These are phyloP conservation scores for Piedraia hortae DNA, from an alignment of 2,329 filamentous ascomycete genomes.

Conservation along the genomic window DNA sequence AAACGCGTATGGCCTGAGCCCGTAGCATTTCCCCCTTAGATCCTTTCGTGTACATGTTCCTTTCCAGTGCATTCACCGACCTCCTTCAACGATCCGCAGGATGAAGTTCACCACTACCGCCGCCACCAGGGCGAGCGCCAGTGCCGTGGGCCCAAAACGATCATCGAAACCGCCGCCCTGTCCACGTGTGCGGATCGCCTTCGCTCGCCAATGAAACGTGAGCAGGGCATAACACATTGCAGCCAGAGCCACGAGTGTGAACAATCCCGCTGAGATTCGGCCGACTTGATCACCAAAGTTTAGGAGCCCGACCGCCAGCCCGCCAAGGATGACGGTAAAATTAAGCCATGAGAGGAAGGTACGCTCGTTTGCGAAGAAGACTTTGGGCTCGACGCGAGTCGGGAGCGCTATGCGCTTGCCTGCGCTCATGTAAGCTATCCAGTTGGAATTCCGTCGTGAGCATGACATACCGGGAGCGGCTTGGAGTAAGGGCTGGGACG, in stretches of 20 bases:
- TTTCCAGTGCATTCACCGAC: no score
- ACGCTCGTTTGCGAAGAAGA: conserved; percentile 99
- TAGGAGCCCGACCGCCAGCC: conserved; percentile 82
- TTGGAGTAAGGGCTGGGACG: conserved; percentile 83
- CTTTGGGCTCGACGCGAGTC: conserved; percentile 93
- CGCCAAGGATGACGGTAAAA: conserved; percentile 94
- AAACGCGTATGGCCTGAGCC: no score
- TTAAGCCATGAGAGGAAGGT: conserved; percentile 99
- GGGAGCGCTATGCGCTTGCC: conserved; percentile 97
- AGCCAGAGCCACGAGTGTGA: conserved; percentile 79
- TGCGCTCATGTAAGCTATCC: conserved; percentile 13
- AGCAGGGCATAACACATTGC: conserved; percentile 86
- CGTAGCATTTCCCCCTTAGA: no score
- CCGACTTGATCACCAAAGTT: conserved; percentile 92
- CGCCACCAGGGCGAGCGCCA: conserved; percentile 61
- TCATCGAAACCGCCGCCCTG: conserved; percentile 93
- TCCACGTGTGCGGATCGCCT: conserved; percentile 68
- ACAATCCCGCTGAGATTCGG: conserved; percentile 78
- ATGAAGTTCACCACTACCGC: conserved; percentile 95
- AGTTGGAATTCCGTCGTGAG: background rate
- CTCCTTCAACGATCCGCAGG: conserved; percentile 38
- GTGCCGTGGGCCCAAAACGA: conserved; percentile 69
- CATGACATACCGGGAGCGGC: conserved; percentile 49
- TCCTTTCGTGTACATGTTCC: no score
- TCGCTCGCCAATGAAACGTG: conserved; percentile 92